Evolutionary conservation across 2,329 filamentous ascomycete genomes (phyloP).

Genomic region (Monilinia fructicola): DNA sequence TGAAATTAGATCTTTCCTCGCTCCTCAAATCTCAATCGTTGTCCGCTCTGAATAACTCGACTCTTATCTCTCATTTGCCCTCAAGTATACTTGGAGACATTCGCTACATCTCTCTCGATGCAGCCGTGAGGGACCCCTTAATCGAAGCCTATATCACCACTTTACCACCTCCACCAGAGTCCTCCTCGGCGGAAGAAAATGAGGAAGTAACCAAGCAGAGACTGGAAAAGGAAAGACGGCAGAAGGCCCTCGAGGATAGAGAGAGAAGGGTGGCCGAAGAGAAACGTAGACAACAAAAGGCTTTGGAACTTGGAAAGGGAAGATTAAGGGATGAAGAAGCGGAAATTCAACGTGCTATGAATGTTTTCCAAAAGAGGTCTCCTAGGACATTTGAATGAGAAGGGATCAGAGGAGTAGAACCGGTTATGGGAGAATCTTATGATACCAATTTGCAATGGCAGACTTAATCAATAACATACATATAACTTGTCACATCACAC

Average conservation of each 20-base stretch:
- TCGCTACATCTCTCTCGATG: constrained; percentile 66
- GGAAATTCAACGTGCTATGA: constrained; percentile 68
- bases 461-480: background rate
- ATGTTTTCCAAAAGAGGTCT: constrained; percentile 64
- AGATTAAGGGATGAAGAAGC: constrained; percentile 64
- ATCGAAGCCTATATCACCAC: constrained; percentile 66
- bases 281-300: constrained; percentile 58
- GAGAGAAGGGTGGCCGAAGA: constrained; percentile 63
- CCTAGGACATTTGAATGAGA: constrained; percentile 55
- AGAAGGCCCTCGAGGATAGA: constrained; percentile 65
- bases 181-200: constrained; percentile 48
- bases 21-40: constrained; percentile 63
- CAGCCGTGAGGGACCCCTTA: constrained; percentile 60
- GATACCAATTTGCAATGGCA: background rate
- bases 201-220: constrained; percentile 52
- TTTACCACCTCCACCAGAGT: constrained; percentile 58
- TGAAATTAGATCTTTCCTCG: constrained; percentile 67
- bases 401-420: constrained; percentile 11
- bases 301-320: constrained; percentile 60
- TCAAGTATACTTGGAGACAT: constrained; percentile 63
- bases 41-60: constrained; percentile 58
- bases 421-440: background rate
- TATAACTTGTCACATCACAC: too few relatives aligned
- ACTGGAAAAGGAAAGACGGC: constrained; percentile 57
- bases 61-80: constrained; percentile 58